Evolutionary conservation across 345 rosid genomes (phyloP).

Genomic region (Turritis glabra): DNA sequence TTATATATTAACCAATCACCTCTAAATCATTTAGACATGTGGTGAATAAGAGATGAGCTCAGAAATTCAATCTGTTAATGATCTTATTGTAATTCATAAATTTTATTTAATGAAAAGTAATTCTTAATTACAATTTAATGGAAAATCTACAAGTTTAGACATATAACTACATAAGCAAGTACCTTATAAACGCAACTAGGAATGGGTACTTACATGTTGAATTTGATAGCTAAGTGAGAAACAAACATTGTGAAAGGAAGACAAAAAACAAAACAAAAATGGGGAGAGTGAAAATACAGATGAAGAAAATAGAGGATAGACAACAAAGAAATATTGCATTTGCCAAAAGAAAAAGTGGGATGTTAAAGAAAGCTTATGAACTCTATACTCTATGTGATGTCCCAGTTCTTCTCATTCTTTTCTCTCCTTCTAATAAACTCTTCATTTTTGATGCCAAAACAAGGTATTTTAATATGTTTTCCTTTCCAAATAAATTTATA

Average conservation of each 20-base stretch:
- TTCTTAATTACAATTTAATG: not conserved
- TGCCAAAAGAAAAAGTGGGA: constrained; percentile 32
- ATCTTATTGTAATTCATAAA: not conserved
- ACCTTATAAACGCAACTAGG: not conserved
- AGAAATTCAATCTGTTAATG: not conserved
- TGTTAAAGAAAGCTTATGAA: constrained; percentile 35
- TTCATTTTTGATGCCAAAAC: constrained; percentile 24
- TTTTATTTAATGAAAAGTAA: not conserved
- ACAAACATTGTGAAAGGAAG: not conserved
- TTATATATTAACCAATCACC: not conserved
- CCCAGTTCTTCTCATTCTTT: constrained; percentile 19
- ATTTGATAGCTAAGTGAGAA: not conserved
- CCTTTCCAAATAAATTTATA: too few relatives aligned
- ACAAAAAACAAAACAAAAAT: not conserved
- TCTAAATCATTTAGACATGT: not conserved
- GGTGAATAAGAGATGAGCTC: not conserved
- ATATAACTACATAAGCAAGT: not conserved
- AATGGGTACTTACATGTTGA: not conserved
- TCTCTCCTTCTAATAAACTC: constrained; percentile 32
- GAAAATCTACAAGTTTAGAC: constrained; percentile 7
- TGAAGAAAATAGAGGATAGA: constrained; percentile 14
- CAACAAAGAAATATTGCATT: constrained; percentile 29
- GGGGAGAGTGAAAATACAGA: constrained; percentile 36
- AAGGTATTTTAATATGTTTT: constrained; percentile 10
- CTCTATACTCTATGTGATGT: constrained; percentile 19